Conservation (phyloP, 495 filamentous ascomycete species). For the Bombardia bombarda region DNA sequence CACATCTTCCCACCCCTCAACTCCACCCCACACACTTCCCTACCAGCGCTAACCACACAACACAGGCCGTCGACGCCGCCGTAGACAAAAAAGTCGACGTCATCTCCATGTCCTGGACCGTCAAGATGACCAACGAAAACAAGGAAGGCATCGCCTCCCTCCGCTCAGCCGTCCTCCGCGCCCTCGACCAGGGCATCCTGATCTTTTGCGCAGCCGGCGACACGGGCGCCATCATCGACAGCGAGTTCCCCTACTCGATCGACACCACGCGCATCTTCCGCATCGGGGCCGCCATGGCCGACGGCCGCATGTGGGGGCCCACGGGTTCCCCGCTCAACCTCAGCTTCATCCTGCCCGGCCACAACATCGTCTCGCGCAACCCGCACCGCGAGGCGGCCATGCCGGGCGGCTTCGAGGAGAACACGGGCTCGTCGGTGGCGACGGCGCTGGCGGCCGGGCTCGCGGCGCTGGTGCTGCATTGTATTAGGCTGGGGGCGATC, state of each 20-base stretch:
- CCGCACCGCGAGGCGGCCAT: neutral
- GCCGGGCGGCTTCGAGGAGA: neutral
- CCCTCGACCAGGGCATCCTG: neutral
- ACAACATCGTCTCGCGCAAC: neutral
- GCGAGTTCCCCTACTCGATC: neutral
- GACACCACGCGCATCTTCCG: neutral
- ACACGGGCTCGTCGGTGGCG: conserved; percentile 10
- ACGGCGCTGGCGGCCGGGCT: conserved; percentile 9
- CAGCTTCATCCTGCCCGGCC: conserved; percentile 6
- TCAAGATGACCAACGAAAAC: conserved; percentile 2
- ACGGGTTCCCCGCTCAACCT: neutral
- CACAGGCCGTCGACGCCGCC: conserved; percentile 5
- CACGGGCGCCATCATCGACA: neutral
- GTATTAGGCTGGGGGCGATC: conserved; percentile 5
- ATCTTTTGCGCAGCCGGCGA: conserved; percentile 11
- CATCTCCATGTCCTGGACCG: conserved; percentile 13
- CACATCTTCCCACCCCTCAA: too few species aligned
- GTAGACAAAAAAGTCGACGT: conserved; percentile 4
- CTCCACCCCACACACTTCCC: too few species aligned
- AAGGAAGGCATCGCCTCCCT: neutral
- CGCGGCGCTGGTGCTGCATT: conserved; percentile 6
- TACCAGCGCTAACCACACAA: too few species aligned
- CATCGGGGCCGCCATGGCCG: conserved; percentile 7
- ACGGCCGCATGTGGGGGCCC: neutral
- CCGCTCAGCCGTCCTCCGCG: neutral